Base-by-base conservation (phyloP, 345 rosid species). In the Eucalyptus pauciflora region DNA sequence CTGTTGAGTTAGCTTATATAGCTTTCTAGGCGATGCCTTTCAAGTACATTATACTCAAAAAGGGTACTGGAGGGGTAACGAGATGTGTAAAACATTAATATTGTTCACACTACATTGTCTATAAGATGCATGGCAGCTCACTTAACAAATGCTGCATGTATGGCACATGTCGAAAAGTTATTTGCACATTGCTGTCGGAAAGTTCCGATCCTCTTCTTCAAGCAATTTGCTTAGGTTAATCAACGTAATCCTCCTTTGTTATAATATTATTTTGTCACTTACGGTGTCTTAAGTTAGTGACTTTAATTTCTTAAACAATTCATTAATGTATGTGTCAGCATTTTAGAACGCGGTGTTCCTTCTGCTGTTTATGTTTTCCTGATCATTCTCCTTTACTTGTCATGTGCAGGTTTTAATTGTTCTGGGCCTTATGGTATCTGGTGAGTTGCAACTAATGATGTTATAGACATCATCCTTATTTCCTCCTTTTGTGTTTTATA, bases 351-450 rank as follows among this genome's bases (percentile, higher is more conserved):
- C 24, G 8, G 83, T 76, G 48, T 25, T 76, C 83, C 29, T 20
- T 41, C 46, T 56, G 60, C 86, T n/a, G 46, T 89, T 17, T 27
- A 85, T 60, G 86, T 89, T 81, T 89, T 90, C 62, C 71, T 56
- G 48, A 81, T 52, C 54, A 49, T 83, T 83, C 50, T 16, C 81
- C 85, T 50, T 86, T 46, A 45, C 79, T 8, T 87, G 54, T 64
- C 87, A 85, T 62, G 51, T 92, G 92, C 95, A 98, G 99, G 97
- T 95, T 20, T 90, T 93, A 89, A 93, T 98, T 88, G 71, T 96
- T 60, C 89, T 89, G 33, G 96, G 98, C 91, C 93, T 97, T 69
- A 87, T 93, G 62, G 92, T 96, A 83, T 98, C 99, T n/a, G 97
- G 99, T 98, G 93, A 91, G 99, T 93, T 90, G 50, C 89, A 48